phyloP scores from a whole-genome alignment of 352 stramenopile genomes.

The Phytopythium vexans region DNA sequence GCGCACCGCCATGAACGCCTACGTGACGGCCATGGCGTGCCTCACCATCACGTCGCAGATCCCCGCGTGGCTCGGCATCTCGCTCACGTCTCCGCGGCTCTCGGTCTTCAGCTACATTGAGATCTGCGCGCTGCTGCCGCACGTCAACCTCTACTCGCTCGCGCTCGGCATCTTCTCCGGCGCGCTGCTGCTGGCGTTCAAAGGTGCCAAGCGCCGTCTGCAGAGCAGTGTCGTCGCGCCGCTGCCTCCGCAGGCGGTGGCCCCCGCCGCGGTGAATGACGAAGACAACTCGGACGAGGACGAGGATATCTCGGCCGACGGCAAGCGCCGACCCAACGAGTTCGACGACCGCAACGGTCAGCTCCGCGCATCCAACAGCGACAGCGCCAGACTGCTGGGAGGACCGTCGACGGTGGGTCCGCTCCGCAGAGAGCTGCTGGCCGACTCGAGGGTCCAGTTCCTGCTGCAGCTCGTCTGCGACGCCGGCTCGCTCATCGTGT shows the following conservation, averaged over 20 bases:
- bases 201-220: constrained; percentile 31
- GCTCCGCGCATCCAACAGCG: constrained; percentile 24
- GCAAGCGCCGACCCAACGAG: constrained; percentile 36
- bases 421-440: constrained; percentile 8
- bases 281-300: constrained; percentile 6
- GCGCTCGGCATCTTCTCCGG: constrained; percentile 43
- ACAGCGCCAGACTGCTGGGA: constrained; percentile 20
- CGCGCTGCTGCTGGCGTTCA: constrained; percentile 40
- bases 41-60: constrained; percentile 71
- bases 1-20: constrained; percentile 66
- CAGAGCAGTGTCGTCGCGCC: no score
- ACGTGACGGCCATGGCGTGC: constrained; percentile 61
- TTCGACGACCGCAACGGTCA: constrained; percentile 49
- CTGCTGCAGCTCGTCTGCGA: constrained; percentile 48
- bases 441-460: constrained; percentile 32
- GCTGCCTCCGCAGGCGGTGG: constrained; percentile 20
- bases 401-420: not conserved
- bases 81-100: constrained; percentile 40
- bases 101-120: constrained; percentile 58
- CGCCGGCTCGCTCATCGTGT: constrained; percentile 75
- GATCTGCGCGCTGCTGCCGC: constrained; percentile 35
- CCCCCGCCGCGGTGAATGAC: constrained; percentile 13
- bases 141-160: constrained; percentile 56
- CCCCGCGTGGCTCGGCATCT: constrained; percentile 49
- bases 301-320: constrained; percentile 14